Percentiles rank a stretch among this genome's conserved stretches.
Evolutionary conservation across 257 asterid genomes (phyloP).

Genomic region (Ocimum tenuiflorum): DNA sequence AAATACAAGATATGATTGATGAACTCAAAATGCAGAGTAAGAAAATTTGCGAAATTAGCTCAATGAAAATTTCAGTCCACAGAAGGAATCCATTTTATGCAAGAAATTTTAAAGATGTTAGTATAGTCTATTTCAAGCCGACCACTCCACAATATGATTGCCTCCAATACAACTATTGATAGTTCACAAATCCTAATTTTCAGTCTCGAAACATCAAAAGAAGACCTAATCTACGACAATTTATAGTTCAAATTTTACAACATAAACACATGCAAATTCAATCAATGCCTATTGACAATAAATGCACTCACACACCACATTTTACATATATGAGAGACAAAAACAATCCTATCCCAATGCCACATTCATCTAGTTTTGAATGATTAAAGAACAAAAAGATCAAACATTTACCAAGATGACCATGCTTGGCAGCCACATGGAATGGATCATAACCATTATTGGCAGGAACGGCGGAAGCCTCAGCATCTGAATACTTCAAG

Average conservation of each 20-base stretch:
- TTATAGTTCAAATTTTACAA: not conserved
- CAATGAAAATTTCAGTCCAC: not conserved
- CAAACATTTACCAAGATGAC: conserved; percentile 62
- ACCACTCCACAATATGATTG: not conserved
- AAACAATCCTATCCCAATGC: not conserved
- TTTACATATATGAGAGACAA: no score
- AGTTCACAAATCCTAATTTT: not conserved
- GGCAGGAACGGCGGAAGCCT: conserved; percentile 62
- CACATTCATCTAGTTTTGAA: not conserved
- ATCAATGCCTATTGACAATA: no score
- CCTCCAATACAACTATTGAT: not conserved
- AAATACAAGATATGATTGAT: not conserved
- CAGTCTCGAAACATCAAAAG: not conserved
- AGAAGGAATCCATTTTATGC: not conserved
- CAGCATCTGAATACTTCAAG: conserved; percentile 64
- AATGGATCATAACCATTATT: conserved; percentile 84
- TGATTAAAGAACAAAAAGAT: not conserved
- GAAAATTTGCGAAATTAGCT: not conserved
- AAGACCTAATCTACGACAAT: not conserved
- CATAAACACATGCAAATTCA: no score
- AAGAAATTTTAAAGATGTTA: not conserved
- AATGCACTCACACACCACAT: no score
- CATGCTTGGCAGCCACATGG: conserved; percentile 91
- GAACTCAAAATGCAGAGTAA: not conserved
- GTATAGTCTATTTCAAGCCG: not conserved